These are phyloP conservation scores for Yamadazyma ubonensis DNA, from an alignment of 805 yeast species.

Conservation along the genomic window DNA sequence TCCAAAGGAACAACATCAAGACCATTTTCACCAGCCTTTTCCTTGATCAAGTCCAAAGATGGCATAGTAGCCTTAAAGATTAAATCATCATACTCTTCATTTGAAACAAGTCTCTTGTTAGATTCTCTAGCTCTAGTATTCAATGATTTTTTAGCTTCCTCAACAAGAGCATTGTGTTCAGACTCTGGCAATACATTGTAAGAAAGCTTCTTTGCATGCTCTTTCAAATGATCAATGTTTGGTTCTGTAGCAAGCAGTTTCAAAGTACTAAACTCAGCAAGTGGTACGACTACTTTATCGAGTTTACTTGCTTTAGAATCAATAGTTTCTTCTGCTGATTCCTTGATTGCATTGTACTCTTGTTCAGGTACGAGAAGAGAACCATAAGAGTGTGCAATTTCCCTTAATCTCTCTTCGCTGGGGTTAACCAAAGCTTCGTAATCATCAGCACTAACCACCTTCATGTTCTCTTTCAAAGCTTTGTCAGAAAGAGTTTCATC, in stretches of 20 bases:
- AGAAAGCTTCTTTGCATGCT: constrained; percentile 18
- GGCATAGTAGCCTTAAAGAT: constrained; percentile 29
- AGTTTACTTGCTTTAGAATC: constrained; percentile 25
- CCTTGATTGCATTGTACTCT: constrained; percentile 10
- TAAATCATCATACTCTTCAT: constrained; percentile 31
- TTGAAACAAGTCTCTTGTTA: constrained; percentile 13
- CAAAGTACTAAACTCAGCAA: constrained; percentile 27
- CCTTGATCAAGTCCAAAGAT: constrained; percentile 24
- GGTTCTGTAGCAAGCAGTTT: constrained; percentile 24
- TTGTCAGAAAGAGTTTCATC: constrained; percentile 16
- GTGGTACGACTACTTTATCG: constrained; percentile 21
- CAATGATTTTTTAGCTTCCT: constrained; percentile 18
- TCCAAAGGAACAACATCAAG: constrained; percentile 26
- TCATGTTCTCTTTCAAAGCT: constrained; percentile 18
- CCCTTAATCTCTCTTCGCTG: constrained; percentile 14
- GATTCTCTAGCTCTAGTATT: constrained; percentile 25
- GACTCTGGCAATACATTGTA: constrained; percentile 11
- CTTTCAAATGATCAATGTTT: constrained; percentile 25
- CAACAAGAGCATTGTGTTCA: constrained; percentile 10
- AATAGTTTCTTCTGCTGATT: constrained; percentile 5
- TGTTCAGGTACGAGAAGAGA: constrained; percentile 14
- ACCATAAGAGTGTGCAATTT: constrained; percentile 16
- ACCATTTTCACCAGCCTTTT: constrained; percentile 28
- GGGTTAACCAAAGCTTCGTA: constrained; percentile 12
- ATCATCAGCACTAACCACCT: constrained; percentile 9